Evolutionary conservation across 2,329 filamentous ascomycete species (phyloP).

Genomic region (Alternaria novae-zelandiae): DNA sequence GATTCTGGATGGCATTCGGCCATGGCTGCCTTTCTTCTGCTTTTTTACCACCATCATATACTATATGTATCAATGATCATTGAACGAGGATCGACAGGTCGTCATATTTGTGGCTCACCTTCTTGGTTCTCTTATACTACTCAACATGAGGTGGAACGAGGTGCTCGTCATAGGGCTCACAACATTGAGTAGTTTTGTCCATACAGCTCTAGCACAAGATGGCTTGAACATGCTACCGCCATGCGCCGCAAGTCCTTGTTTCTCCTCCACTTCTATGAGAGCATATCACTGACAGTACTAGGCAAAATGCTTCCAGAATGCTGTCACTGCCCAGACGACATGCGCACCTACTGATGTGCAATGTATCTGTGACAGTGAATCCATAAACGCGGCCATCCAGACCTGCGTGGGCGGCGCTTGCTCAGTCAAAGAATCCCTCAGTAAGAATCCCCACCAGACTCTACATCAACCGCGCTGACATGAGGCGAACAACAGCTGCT

Average conservation of each 20-base stretch:
- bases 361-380: constrained; percentile 15
- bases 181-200: background rate
- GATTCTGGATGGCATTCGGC: background rate
- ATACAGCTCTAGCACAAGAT: background rate
- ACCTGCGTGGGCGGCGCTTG: constrained; percentile 15
- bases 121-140: background rate
- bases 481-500: constrained; percentile 26
- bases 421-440: constrained; percentile 13
- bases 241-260: constrained; percentile 6
- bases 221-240: background rate
- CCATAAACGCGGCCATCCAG: constrained; percentile 6
- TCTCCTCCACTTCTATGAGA: background rate
- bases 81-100: background rate
- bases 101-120: background rate
- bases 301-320: constrained; percentile 1
- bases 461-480: background rate
- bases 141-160: background rate
- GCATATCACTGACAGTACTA: background rate
- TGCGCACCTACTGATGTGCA: constrained; percentile 11
- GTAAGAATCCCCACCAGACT: constrained; percentile 3
- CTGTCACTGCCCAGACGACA: background rate
- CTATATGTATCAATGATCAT: background rate
- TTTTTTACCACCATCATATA: background rate
- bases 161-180: background rate
- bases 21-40: background rate